A percentile compares a stretch with the other conserved stretches of the same genome.
Conservation (phyloP, 805 yeast species). For the Myxozyma kluyveri region DNA sequence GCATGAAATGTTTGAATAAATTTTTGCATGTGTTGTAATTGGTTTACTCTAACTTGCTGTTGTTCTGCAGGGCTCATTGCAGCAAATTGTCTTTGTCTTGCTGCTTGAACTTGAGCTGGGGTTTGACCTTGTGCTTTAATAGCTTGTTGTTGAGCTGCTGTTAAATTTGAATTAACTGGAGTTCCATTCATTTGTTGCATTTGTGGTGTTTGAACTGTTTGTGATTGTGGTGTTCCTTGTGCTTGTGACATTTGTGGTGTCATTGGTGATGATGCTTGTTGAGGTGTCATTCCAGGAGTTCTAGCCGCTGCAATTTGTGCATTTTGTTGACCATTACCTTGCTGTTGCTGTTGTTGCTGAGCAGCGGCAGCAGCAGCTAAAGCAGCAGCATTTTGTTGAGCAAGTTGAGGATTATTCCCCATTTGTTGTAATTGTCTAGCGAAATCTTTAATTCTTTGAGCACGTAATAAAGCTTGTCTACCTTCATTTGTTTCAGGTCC, state of each 20-base stretch:
- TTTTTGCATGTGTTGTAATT: conserved; percentile 13
- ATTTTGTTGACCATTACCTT: conserved; percentile 11
- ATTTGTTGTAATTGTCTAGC: conserved; percentile 17
- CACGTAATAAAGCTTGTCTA: conserved; percentile 17
- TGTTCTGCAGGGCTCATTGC: conserved; percentile 25
- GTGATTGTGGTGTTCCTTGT: conserved; percentile 7
- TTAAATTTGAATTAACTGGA: conserved; percentile 1
- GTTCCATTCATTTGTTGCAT: conserved; percentile 7
- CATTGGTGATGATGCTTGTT: conserved; percentile 9
- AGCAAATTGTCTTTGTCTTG: conserved; percentile 18
- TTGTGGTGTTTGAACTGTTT: conserved; percentile 13
- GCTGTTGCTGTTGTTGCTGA: conserved; percentile 24
- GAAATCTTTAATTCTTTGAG: conserved; percentile 19
- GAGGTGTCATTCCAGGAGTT: conserved; percentile 2
- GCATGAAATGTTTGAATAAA: conserved; percentile 10
- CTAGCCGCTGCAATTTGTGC: conserved; percentile 4
- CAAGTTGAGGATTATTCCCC: conserved; percentile 7
- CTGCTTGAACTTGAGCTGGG: conserved; percentile 14
- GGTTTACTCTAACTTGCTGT: conserved; percentile 21
- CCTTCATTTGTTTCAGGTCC: conserved; percentile 23
- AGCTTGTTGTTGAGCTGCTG: background rate
- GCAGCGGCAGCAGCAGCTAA: conserved; percentile 6
- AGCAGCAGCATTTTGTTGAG: conserved; percentile 7
- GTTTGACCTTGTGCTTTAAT: conserved; percentile 12
- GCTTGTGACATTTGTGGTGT: conserved; percentile 6